Conservation (phyloP, 805 yeast species). For the Ogataea pilisensis region DNA sequence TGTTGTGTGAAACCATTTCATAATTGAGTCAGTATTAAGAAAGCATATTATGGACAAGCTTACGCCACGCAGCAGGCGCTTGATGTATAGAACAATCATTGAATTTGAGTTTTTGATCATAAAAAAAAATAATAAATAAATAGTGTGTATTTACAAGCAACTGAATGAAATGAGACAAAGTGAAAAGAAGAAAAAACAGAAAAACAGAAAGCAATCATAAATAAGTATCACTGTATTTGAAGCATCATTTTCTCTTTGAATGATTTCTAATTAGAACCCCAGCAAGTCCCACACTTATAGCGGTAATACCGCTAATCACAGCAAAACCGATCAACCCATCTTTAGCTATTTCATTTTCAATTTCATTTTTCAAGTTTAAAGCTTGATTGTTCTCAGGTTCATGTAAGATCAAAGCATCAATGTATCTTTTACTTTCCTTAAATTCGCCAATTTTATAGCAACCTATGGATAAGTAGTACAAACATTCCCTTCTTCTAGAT, state of each 20-base stretch:
- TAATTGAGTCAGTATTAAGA: too few relatives aligned
- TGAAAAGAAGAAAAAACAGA: background rate
- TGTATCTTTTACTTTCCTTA: constrained; percentile 77
- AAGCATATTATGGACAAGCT: too few relatives aligned
- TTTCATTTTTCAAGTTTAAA: constrained; percentile 60
- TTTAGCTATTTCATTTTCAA: constrained; percentile 78
- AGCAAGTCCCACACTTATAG: constrained; percentile 63
- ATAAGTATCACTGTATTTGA: background rate
- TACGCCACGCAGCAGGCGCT: too few relatives aligned
- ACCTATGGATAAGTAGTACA: constrained; percentile 84
- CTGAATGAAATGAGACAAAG: too few relatives aligned
- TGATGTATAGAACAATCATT: too few relatives aligned
- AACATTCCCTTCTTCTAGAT: constrained; percentile 79
- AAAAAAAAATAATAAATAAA: too few relatives aligned
- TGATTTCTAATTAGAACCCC: constrained; percentile 18
- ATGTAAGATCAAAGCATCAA: constrained; percentile 66
- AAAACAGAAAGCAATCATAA: background rate
- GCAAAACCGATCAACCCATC: constrained; percentile 91
- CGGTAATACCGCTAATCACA: constrained; percentile 78
- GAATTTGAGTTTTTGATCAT: too few relatives aligned
- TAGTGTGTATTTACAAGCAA: too few relatives aligned
- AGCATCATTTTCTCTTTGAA: constrained; percentile 10
- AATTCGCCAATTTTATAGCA: constrained; percentile 86
- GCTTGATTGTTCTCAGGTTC: constrained; percentile 90
- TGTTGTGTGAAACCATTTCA: too few relatives aligned